Conservation (phyloP, 805 yeast species). For the Ogataea pignaliae region DNA sequence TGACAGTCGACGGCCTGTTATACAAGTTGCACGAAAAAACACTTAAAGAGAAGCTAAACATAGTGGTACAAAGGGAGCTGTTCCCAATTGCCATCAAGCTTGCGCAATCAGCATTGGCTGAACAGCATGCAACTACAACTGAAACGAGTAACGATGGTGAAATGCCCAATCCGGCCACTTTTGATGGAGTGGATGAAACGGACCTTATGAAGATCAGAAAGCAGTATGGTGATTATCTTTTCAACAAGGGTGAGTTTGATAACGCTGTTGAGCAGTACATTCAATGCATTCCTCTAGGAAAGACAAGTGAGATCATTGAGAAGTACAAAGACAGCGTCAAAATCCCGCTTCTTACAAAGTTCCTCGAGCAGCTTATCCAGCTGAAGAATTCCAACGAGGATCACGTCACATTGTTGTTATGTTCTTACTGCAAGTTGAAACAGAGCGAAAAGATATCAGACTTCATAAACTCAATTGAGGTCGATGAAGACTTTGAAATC, state of each 20-base stretch:
- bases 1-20: constrained; percentile 73
- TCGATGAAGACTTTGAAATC: constrained; percentile 33
- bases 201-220: constrained; percentile 41
- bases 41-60: constrained; percentile 61
- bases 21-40: constrained; percentile 65
- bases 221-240: constrained; percentile 69
- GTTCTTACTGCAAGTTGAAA: constrained; percentile 76
- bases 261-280: constrained; percentile 75
- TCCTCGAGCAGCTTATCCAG: constrained; percentile 56
- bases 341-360: constrained; percentile 57
- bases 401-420: constrained; percentile 74
- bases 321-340: constrained; percentile 76
- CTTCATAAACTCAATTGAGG: constrained; percentile 44
- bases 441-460: constrained; percentile 49
- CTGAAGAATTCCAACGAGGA: constrained; percentile 60
- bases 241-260: constrained; percentile 56
- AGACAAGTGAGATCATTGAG: constrained; percentile 72
- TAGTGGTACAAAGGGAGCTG: constrained; percentile 63
- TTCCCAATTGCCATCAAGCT: constrained; percentile 69
- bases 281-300: constrained; percentile 40
- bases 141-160: constrained; percentile 2
- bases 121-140: constrained; percentile 51
- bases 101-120: constrained; percentile 37
- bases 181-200: constrained; percentile 19
- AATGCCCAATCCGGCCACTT: constrained; percentile 5